These are phyloP conservation scores for Botryotinia globosa DNA, from an alignment of 2,329 filamentous ascomycete genomes.

Conservation along the genomic window DNA sequence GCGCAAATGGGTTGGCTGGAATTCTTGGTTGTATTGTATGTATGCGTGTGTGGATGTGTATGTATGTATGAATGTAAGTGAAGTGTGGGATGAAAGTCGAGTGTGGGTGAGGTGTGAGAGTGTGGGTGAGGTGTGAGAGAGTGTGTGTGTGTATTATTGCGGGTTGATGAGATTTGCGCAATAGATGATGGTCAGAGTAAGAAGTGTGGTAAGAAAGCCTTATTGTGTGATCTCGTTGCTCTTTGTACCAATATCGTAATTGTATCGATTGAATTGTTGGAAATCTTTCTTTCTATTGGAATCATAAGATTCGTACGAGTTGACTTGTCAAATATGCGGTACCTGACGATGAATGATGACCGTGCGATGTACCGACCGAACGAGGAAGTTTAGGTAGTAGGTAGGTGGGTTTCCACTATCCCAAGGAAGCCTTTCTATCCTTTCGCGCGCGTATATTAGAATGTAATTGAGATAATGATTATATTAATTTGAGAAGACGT, in stretches of 20 bases:
- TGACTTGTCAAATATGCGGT: conserved; percentile 23
- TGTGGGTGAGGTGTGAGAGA: background rate
- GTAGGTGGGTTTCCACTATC: conserved; percentile 8
- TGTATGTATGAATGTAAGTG: background rate
- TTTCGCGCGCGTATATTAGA: conserved; percentile 18
- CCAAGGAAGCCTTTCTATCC: background rate
- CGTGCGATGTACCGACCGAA: conserved; percentile 18
- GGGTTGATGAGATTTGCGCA: background rate
- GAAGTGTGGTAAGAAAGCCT: background rate
- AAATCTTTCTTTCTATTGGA: conserved; percentile 2
- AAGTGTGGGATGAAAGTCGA: background rate
- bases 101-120: background rate
- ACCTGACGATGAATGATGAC: conserved; percentile 22
- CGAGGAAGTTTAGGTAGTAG: background rate
- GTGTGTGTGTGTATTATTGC: background rate
- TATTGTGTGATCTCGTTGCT: background rate
- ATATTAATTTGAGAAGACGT: background rate
- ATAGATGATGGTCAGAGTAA: background rate
- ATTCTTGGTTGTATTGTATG: background rate
- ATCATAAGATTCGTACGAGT: conserved; percentile 17
- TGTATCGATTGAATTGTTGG: background rate
- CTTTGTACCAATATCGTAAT: background rate
- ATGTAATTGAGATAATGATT: background rate
- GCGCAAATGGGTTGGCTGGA: conserved; percentile 1
- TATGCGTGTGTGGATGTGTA: background rate